Conservation (phyloP, 441 rosid species). For the Populus tomentosa region DNA sequence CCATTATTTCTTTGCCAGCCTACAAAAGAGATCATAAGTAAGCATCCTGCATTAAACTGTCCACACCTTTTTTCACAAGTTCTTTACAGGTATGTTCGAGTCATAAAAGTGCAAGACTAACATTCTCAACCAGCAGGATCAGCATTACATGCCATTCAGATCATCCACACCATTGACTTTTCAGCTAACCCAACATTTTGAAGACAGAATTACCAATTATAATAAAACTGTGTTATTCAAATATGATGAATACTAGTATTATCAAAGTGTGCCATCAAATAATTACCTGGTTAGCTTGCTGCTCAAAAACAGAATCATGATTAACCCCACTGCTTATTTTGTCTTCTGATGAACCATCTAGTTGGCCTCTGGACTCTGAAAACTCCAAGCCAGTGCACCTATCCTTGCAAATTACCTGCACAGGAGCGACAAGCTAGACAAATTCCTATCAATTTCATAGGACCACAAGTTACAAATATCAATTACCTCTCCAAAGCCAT, state of each 20-base stretch:
- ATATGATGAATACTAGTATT: background rate
- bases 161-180: background rate
- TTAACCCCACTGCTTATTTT: conserved; percentile 12
- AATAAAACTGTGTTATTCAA: background rate
- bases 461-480: background rate
- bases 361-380: conserved; percentile 20
- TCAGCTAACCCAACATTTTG: background rate
- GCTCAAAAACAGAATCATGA: conserved; percentile 22
- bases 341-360: conserved; percentile 10
- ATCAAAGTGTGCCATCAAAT: background rate
- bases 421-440: conserved; percentile 9
- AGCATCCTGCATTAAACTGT: background rate
- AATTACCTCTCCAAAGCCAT: conserved; percentile 43
- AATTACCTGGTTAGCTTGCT: conserved; percentile 28
- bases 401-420: conserved; percentile 35
- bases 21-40: background rate
- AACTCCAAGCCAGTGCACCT: conserved; percentile 17
- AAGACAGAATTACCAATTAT: background rate
- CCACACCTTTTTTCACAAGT: background rate
- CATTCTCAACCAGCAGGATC: background rate
- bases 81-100: background rate
- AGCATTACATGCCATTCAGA: background rate
- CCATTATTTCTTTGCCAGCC: background rate
- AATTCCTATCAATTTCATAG: conserved; percentile 2
- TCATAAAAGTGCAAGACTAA: background rate